These are phyloP conservation scores for Calonectria leucothoes DNA, from an alignment of 2,329 filamentous ascomycete species.

Conservation along the genomic window DNA sequence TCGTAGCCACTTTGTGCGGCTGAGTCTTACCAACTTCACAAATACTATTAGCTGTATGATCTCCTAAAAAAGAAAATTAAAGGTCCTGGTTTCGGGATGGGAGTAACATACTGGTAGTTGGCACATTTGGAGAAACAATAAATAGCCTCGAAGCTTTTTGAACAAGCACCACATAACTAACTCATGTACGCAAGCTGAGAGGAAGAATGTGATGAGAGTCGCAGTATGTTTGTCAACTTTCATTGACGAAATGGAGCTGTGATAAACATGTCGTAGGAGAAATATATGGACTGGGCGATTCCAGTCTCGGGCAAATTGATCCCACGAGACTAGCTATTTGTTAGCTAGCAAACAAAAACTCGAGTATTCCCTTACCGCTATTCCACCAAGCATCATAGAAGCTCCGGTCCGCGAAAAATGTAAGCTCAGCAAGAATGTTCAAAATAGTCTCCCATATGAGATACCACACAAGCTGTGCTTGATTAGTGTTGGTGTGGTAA, in stretches of 20 bases:
- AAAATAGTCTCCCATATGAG: conserved; percentile 83
- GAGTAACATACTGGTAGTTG: conserved; percentile 70
- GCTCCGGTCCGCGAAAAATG: conserved; percentile 79
- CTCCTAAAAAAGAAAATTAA: too few relatives aligned
- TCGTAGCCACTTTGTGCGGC: conserved; percentile 74
- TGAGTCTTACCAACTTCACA: conserved; percentile 69
- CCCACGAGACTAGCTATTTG: conserved; percentile 66
- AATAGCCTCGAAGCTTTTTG: conserved; percentile 79
- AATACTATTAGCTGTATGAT: background rate
- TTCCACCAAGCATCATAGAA: conserved; percentile 78
- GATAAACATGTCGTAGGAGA: conserved; percentile 82
- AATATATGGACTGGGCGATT: conserved; percentile 83
- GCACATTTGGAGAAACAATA: conserved; percentile 78
- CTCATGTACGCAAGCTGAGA: conserved; percentile 79
- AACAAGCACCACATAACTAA: conserved; percentile 85
- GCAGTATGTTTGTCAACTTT: conserved; percentile 77
- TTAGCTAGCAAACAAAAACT: background rate
- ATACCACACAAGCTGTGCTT: conserved; percentile 74
- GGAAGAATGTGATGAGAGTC: conserved; percentile 80
- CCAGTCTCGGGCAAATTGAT: conserved; percentile 85
- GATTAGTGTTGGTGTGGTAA: background rate
- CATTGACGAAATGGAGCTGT: conserved; percentile 79
- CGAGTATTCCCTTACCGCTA: conserved; percentile 55
- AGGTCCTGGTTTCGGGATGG: background rate
- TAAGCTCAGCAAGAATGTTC: conserved; percentile 82